These are phyloP conservation scores for Hypomyces rosellus DNA, from an alignment of 2,329 filamentous ascomycete genomes.

Conservation along the genomic window DNA sequence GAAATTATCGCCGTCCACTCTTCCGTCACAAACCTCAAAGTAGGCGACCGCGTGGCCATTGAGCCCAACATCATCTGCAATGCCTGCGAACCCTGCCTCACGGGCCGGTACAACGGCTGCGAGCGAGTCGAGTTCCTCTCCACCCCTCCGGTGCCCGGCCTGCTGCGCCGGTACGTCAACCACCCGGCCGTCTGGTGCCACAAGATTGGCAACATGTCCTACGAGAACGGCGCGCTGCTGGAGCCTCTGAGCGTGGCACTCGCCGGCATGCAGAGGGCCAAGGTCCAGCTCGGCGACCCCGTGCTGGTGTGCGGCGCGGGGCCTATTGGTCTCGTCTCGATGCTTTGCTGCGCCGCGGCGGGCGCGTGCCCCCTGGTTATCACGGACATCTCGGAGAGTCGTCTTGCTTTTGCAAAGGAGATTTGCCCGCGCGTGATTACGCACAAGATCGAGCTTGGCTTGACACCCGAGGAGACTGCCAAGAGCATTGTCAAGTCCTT, in stretches of 20 bases:
- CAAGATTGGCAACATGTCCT: slow-evolving; percentile 89
- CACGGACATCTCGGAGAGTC: slow-evolving; percentile 86
- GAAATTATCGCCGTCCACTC: slow-evolving; percentile 75
- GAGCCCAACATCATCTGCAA: slow-evolving; percentile 93
- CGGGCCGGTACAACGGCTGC: slow-evolving; percentile 93
- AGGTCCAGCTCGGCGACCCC: slow-evolving; percentile 75
- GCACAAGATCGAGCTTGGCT: slow-evolving; percentile 62
- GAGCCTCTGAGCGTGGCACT: slow-evolving; percentile 88
- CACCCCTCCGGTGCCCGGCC: slow-evolving; percentile 80
- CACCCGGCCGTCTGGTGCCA: slow-evolving; percentile 94
- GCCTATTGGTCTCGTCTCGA: slow-evolving; percentile 84
- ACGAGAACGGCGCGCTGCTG: slow-evolving; percentile 82
- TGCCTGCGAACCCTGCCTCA: slow-evolving; percentile 83
- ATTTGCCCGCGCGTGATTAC: slow-evolving; percentile 74
- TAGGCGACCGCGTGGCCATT: slow-evolving; percentile 86
- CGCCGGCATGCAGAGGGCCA: slow-evolving; percentile 78
- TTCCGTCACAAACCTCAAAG: slow-evolving; percentile 68
- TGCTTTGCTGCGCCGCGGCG: slow-evolving; percentile 77
- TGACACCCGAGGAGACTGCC: slow-evolving; percentile 64
- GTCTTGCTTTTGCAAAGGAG: slow-evolving; percentile 77
- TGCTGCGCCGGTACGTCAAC: slow-evolving; percentile 88
- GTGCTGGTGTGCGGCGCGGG: slow-evolving; percentile 88
- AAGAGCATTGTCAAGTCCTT: slow-evolving; percentile 61
- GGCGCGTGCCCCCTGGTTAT: slow-evolving; percentile 89
- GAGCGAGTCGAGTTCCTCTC: slow-evolving; percentile 79